Evolutionary conservation across 2,329 filamentous ascomycete species (phyloP), one percentile per base, ranked within the genome.

Genomic region (Coleophoma cylindrospora): DNA sequence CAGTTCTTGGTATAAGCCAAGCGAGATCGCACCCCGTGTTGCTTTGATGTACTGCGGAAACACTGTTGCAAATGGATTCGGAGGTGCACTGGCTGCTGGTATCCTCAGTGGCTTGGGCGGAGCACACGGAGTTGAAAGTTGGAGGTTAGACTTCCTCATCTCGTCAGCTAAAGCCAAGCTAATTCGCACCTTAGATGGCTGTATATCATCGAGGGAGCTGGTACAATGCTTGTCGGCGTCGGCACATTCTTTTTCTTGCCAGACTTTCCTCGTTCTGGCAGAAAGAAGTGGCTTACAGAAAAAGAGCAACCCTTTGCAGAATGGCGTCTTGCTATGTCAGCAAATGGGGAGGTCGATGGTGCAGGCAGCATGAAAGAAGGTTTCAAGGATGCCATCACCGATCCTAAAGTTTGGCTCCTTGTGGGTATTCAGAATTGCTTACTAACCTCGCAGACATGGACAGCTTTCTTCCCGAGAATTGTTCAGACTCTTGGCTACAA

Each of bases 271-370:
- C 38, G 34, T n/a, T 27, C 45, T n/a, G 14, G 32, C 38, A 38
- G 34, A 10, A 69, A 70, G 1, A 62, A 63, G 9, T 74, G 73
- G 59, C 67, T 76, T 37, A 72, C 65, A 0, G 62, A 66, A 2
- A 67, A 72, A 34, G 70, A 75, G 49, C 67, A 70, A 17, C 64
- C 68, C 11, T 61, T 72, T 12, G 69, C 70, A 3, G 68, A 72
- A 14, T 83, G 79, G 79, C 66, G 81, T 7, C 66, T 84, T 1
- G 74, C 81, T 11, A 56, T 77, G 81, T 57, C 32, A n/a, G 81
- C 84, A 58, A 77, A 82, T 27, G 81, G 81, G 12, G 73, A 83
- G 59, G 79, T 81, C 51, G 82, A 85, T 59, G 80, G 76, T 77
- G 68, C 74, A 21, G 74, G 19, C 19, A 19, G 3, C 19, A 32